Base-by-base conservation (phyloP, 805 yeast genomes). In the Pichia scutulata region DNA sequence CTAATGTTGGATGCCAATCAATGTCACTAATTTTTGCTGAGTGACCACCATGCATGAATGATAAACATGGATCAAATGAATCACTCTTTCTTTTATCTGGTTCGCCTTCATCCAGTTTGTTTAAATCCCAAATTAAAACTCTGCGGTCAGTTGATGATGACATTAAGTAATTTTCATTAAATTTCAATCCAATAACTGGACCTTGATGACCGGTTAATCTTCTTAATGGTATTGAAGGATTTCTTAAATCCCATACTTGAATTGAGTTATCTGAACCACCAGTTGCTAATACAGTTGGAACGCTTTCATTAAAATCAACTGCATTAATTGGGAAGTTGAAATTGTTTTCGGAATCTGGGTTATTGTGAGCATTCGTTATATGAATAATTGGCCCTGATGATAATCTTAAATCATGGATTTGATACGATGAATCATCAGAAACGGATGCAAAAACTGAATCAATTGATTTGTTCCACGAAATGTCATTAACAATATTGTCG, bases 21-120 rank as follows among this genome's bases (percentile, higher is more conserved):
- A 84, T 70, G 56, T 83, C 92, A 50, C 81, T 73, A 43, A 89
- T 74, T 48, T 81, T 73, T 44, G 78, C 79, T 2, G 89, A 80
- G 67, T 89, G 96, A 13, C 96, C 96, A 16, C 95, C 96, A 65
- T 89, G 96, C 60, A 87, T 77, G 61, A 87, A 89, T 23, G 69
- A 67, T 51, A 89, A 74, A 63, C 89, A 84, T 7, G 96, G 93
- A 55, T 89, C 95, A 12, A 81, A 79, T 53, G 76, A 78, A 36
- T 75, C 75, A 26, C 75, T 74, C 41, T 62, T 61, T 54, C 77
- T 82, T 56, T 76, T 84, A 47, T 71, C 75, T 54, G 76, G 78
- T 33, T 79, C 84, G 8, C 75, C 77, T 49, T 80, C 81, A 28
- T 74, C 78, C 51, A 85, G 65, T 52, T 73, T 72, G 51, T 72